Evolutionary conservation across 2,329 filamentous ascomycete species (phyloP).

Genomic region (Apiospora aurea): DNA sequence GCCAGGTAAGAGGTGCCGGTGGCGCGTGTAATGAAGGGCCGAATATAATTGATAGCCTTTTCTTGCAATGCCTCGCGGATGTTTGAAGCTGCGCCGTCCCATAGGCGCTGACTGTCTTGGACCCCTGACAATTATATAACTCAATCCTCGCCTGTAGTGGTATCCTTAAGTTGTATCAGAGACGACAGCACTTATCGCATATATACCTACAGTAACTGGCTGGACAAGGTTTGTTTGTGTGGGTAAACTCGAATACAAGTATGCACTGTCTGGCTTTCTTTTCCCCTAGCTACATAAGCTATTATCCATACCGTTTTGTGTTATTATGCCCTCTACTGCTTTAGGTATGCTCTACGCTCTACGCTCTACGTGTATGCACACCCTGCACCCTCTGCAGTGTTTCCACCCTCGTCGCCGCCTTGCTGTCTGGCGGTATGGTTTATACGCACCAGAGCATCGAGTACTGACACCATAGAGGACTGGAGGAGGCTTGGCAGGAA

Average conservation of each 20-base stretch:
- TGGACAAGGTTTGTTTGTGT: not conserved
- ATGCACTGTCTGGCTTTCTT: not conserved
- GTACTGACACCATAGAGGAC: too few relatives aligned
- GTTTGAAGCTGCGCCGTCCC: slow-evolving; percentile 20
- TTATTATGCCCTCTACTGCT: not conserved
- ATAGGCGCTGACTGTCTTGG: slow-evolving; percentile 21
- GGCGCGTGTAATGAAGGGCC: slow-evolving; percentile 20
- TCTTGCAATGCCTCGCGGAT: slow-evolving; percentile 17
- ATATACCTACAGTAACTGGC: too few relatives aligned
- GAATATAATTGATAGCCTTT: slow-evolving; percentile 17
- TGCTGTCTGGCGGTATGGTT: not conserved
- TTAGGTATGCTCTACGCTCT: not conserved
- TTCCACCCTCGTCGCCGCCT: too few relatives aligned
- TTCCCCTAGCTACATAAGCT: not conserved
- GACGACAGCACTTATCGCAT: not conserved
- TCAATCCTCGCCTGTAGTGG: slow-evolving; percentile 4
- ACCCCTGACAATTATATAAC: slow-evolving; percentile 19
- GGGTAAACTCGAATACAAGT: not conserved
- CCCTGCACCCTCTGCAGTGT: not conserved
- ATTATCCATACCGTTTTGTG: not conserved
- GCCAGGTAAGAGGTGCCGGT: not conserved
- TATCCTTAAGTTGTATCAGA: slow-evolving; percentile 9
- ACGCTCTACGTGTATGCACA: not conserved
- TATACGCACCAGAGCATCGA: not conserved
- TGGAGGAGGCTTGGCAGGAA: too few relatives aligned